These are phyloP conservation scores for Pythium guiyangense DNA, from an alignment of 352 stramenopile genomes.

Conservation along the genomic window DNA sequence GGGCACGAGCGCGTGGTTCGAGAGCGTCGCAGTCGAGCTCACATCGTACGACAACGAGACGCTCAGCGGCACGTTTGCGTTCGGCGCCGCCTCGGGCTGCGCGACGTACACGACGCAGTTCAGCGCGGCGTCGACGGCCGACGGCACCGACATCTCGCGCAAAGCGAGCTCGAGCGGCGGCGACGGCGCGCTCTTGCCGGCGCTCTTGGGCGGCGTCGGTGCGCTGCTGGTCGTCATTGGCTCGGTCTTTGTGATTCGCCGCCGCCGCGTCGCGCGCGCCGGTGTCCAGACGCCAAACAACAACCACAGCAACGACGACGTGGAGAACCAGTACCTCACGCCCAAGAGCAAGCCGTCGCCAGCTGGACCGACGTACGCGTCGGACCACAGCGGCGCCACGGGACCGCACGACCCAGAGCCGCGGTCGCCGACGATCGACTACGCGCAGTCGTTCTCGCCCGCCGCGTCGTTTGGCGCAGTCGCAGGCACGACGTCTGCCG, in stretches of 20 bases:
- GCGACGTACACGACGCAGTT: slow-evolving; percentile 67
- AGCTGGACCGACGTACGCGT: slow-evolving; percentile 27
- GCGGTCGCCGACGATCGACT: slow-evolving; percentile 48
- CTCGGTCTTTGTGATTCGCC: slow-evolving; percentile 62
- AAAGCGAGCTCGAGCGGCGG: slow-evolving; percentile 7
- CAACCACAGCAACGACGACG: slow-evolving; percentile 40
- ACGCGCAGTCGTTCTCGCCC: slow-evolving; percentile 44
- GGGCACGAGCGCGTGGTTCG: slow-evolving; percentile 47
- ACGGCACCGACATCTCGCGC: slow-evolving; percentile 31
- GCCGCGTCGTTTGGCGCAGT: slow-evolving; percentile 11
- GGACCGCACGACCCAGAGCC: slow-evolving; percentile 17
- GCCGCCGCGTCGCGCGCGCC: slow-evolving; percentile 36
- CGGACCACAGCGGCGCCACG: slow-evolving; percentile 20
- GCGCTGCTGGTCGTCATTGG: slow-evolving; percentile 62
- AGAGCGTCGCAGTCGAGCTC: slow-evolving; percentile 53
- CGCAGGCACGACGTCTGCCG: background rate
- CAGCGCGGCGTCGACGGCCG: slow-evolving; percentile 43
- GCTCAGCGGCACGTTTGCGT: slow-evolving; percentile 52
- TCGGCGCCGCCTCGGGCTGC: slow-evolving; percentile 46
- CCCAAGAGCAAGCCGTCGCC: slow-evolving; percentile 40
- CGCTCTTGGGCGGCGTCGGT: slow-evolving; percentile 27
- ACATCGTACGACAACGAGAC: slow-evolving; percentile 51
- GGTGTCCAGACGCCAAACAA: slow-evolving; percentile 23
- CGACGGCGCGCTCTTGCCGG: slow-evolving; percentile 33
- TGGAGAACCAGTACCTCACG: slow-evolving; percentile 58